Evolutionary conservation across 1,284 basidiomycete genomes (phyloP), one percentile per base, ranked within the genome.

Genomic region (Calocybe gambosa): DNA sequence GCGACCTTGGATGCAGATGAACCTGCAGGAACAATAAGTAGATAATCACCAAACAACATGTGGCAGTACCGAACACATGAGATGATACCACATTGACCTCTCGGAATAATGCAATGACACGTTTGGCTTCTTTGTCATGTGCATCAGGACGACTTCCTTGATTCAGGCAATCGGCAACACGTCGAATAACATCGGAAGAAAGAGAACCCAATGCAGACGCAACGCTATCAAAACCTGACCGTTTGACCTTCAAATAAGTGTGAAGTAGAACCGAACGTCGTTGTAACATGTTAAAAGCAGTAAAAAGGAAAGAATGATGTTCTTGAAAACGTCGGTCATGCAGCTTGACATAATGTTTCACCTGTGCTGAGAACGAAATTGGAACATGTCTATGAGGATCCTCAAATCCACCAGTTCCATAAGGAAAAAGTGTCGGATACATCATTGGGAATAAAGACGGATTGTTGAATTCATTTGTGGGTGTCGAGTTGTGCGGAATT

Each of bases 271-370:
- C 15, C 6, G 43, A 16, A 1, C 43, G 26, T 3, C 52, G 12
- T 37, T 55, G 54, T 28, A 62, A 42, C 13, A 51, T 37, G 46
- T 53, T 56, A 6, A 44, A 52, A 39, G 2, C 50, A 39, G 48
- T 62, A 40, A 58, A 52, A 56, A 66, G 60, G 45, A 44, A 50
- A 3, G 19, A 53, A 29, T 10, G 18, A 37, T 54, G 52, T 18
- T 42, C 23, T 37, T 57, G 54, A 40, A 54, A 43, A 0, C 44
- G 42, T 1, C 18, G 19, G 31, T 50, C 51, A 8, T 31, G 51
- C 63, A 69, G 0, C 65, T 68, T 50, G 66, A 69, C 4, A 69
- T 50, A 12, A 61, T 63, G 0, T 65, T 65, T 42, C 5, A 38
- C 20, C 21, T 49, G 47, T 3, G 8, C 0, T 1, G 42, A 15